Conservation (phyloP, 2,329 filamentous ascomycete genomes). For the Onygena corvina region DNA sequence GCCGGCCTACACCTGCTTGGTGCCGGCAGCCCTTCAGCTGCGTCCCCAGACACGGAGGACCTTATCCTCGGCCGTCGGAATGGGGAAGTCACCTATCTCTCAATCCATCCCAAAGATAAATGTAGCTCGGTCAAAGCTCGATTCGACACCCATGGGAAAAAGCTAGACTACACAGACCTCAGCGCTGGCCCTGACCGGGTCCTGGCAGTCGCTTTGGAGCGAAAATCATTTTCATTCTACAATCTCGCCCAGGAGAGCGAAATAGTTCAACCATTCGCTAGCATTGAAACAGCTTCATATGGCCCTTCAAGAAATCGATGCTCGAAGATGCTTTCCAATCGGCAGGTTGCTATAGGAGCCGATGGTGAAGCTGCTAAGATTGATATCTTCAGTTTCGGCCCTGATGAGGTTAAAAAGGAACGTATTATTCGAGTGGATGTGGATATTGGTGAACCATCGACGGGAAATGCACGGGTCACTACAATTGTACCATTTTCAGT, state of each 20-base stretch:
- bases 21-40: constrained; percentile 28
- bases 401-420: constrained; percentile 31
- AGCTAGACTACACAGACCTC: constrained; percentile 40
- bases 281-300: constrained; percentile 22
- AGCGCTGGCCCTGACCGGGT: constrained; percentile 32
- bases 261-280: constrained; percentile 29
- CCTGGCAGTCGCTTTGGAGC: constrained; percentile 42
- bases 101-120: constrained; percentile 23
- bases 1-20: constrained; percentile 44
- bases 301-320: constrained; percentile 34
- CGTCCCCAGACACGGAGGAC: constrained; percentile 29
- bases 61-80: constrained; percentile 47
- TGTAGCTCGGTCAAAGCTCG: constrained; percentile 26
- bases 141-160: constrained; percentile 34
- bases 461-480: constrained; percentile 23
- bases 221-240: constrained; percentile 39
- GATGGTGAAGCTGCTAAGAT: constrained; percentile 34
- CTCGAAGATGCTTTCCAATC: constrained; percentile 41
- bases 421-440: constrained; percentile 32
- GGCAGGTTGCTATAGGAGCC: constrained; percentile 40
- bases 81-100: constrained; percentile 38
- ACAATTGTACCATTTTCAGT: constrained; percentile 28
- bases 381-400: constrained; percentile 42
- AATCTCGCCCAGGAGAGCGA: constrained; percentile 25
- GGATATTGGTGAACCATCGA: constrained; percentile 17